Conservation (phyloP, 768 basidiomycete genomes). For the Tulasnella calospora region DNA sequence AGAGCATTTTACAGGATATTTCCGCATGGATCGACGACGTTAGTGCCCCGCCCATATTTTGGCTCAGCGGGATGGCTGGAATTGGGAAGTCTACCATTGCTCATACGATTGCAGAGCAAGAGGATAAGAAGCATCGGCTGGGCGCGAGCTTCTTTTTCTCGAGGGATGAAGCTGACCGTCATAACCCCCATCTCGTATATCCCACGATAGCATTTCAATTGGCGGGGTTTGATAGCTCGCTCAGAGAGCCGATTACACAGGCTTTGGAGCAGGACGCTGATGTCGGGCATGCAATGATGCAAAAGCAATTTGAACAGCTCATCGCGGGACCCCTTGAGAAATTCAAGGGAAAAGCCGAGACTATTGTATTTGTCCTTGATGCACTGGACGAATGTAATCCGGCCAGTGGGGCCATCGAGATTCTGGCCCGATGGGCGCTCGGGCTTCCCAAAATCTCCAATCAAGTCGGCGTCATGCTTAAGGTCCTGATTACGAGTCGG, state of each 20-base stretch:
- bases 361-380: slow-evolving; percentile 38
- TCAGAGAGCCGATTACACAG: not conserved
- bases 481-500: slow-evolving; percentile 29
- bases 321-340: slow-evolving; percentile 24
- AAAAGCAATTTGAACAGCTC: slow-evolving; percentile 29
- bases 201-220: slow-evolving; percentile 38
- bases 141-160: slow-evolving; percentile 41
- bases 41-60: slow-evolving; percentile 29
- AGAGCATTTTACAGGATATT: too few species aligned
- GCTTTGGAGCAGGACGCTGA: slow-evolving; percentile 18
- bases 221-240: slow-evolving; percentile 28
- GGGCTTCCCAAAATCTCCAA: slow-evolving; percentile 31
- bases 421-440: slow-evolving; percentile 32
- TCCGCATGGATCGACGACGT: too few species aligned
- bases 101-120: slow-evolving; percentile 31
- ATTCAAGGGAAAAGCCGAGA: not conserved
- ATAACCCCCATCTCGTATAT: slow-evolving; percentile 33
- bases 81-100: slow-evolving; percentile 42
- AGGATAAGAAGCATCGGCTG: slow-evolving; percentile 32
- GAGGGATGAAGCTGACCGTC: slow-evolving; percentile 29
- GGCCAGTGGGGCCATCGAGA: not conserved
- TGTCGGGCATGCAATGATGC: slow-evolving; percentile 28
- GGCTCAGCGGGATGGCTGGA: slow-evolving; percentile 40
- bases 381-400: slow-evolving; percentile 39
- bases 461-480: slow-evolving; percentile 37